A percentile compares a stretch with the other conserved stretches of the same genome.
Evolutionary conservation across 495 filamentous ascomycete genomes (phyloP).

Genomic region (Aspergillus leporis): DNA sequence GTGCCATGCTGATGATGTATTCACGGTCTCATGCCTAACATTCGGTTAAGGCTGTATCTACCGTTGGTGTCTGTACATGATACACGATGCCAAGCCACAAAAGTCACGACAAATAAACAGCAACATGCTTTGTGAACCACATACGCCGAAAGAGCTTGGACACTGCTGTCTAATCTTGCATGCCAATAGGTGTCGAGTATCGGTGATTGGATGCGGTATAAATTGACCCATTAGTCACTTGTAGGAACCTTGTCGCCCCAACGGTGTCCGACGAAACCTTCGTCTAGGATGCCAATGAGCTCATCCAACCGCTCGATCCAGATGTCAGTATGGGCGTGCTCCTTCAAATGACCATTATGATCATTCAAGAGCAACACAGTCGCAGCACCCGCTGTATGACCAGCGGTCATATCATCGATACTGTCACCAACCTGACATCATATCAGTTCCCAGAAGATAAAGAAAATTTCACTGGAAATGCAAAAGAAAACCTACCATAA

Average conservation of each 20-base stretch:
- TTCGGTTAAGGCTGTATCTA: neutral
- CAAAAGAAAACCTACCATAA: constrained; percentile 43
- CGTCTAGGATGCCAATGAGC: constrained; percentile 67
- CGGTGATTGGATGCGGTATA: neutral
- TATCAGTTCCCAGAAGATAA: constrained; percentile 3
- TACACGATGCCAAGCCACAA: neutral
- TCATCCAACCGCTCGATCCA: constrained; percentile 68
- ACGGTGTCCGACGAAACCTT: constrained; percentile 53
- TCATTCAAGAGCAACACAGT: constrained; percentile 87
- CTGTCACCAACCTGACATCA: constrained; percentile 72
- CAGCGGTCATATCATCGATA: constrained; percentile 92
- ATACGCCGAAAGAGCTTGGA: neutral
- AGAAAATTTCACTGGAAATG: neutral
- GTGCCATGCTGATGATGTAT: neutral
- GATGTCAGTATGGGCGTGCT: constrained; percentile 78
- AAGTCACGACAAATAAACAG: neutral
- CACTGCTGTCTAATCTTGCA: neutral
- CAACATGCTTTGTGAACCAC: neutral
- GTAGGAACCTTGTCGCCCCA: constrained; percentile 22
- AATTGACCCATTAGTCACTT: constrained; percentile 6
- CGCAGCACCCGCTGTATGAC: constrained; percentile 78
- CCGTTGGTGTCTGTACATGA: neutral
- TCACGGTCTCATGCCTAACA: neutral
- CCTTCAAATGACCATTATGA: constrained; percentile 68
- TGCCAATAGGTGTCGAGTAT: neutral